Base-by-base conservation (phyloP, 257 asterid genomes). In the Fraxinus quadrangulata region DNA sequence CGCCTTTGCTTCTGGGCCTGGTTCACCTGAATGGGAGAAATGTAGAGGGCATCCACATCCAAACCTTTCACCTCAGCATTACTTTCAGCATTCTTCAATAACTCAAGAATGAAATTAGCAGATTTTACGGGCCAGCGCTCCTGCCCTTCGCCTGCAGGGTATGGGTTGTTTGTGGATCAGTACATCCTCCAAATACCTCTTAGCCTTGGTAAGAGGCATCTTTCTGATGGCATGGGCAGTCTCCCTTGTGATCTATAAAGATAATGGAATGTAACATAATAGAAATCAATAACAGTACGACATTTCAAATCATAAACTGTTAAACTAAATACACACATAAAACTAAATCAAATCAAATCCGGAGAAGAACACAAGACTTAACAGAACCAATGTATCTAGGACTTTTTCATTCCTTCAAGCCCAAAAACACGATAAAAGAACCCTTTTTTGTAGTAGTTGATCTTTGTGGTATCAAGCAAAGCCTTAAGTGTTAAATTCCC, bases 41-140 rank as follows among this genome's bases (percentile, higher is more conserved):
- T 36, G 39, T 5, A 36, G 6, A 6, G 39, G 39, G 9, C 39
- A 36, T 36, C 39, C 39, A 36, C 39, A 36, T 36, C 39, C 39
- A 6, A 36, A 36, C 39, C 39, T 36, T 36, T 36, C 39, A 6
- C 39, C 39, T 89, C 94, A 31, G 96, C 96, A 39, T 90, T 90
- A 61, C 96, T 90, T 31, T 90, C 92, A 49, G 96, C 96, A 83
- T 90, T 90, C 83, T 90, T 90, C 13, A 90, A 90, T 37, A 90
- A 84, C 75, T 90, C 96, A 45, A 90, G 78, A 82, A 88, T 88
- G 76, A 87, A 87, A 77, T 81, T 85, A 7, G 92, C 93, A 47
- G 90, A 90, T 75, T 90, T 90, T 0, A 79, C 93, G 14, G 93
- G 96, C 92, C 93, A 90, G 3, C 96, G 87, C 0, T 92, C 93